These are phyloP conservation scores for Neocatenulostroma microsporum DNA, from an alignment of 2,329 filamentous ascomycete species.

Conservation along the genomic window DNA sequence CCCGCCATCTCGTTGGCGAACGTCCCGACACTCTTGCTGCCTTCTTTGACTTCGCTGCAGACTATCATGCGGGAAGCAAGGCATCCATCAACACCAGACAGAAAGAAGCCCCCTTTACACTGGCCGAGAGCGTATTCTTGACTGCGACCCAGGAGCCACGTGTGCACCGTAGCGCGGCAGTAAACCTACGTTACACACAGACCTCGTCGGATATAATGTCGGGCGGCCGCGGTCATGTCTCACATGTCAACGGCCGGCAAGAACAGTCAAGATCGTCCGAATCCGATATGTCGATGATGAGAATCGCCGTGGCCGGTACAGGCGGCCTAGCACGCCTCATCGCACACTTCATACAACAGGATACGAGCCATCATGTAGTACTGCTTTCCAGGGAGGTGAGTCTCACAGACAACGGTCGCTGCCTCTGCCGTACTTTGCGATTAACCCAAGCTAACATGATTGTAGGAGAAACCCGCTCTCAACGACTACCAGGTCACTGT, in stretches of 20 bases:
- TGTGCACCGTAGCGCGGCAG: conserved; percentile 10
- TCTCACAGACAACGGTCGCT: conserved; percentile 17
- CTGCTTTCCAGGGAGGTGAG: conserved; percentile 60
- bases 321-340: conserved; percentile 53
- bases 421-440: conserved; percentile 2
- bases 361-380: conserved; percentile 60
- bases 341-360: conserved; percentile 50
- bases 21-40: not conserved
- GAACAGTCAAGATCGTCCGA: conserved; percentile 1
- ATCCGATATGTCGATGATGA: conserved; percentile 41
- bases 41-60: not conserved
- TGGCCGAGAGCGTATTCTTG: not conserved
- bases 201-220: conserved; percentile 9
- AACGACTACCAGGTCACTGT: conserved; percentile 57
- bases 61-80: conserved; percentile 1
- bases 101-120: not conserved
- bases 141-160: conserved; percentile 8
- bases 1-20: not conserved
- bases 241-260: not conserved
- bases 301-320: conserved; percentile 55
- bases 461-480: conserved; percentile 49
- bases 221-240: conserved; percentile 3
- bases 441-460: conserved; percentile 14
- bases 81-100: conserved; percentile 15
- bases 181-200: conserved; percentile 1